These are phyloP conservation scores for Prunus padus DNA, from an alignment of 306 rosid species.

Conservation along the genomic window DNA sequence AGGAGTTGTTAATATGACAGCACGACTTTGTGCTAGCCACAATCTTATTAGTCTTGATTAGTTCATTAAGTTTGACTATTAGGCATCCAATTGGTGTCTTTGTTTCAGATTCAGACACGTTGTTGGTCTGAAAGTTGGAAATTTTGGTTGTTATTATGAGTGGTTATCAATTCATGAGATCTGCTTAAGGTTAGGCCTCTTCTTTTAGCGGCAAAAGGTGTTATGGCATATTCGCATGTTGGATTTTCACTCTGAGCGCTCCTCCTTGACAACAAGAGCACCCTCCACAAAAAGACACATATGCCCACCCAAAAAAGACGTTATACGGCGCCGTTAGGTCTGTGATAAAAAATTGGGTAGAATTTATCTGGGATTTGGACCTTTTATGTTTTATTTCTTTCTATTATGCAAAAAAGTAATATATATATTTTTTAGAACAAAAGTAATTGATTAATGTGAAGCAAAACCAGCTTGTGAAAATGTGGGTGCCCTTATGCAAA, in stretches of 20 bases:
- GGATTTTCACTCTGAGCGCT: not conserved
- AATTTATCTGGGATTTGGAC: not conserved
- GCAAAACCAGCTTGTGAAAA: not conserved
- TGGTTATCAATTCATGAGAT: not conserved
- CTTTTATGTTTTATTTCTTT: not conserved
- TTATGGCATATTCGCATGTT: not conserved
- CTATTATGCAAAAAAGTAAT: too few relatives aligned
- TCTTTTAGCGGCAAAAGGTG: not conserved
- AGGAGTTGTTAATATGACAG: not conserved
- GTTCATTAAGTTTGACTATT: conserved; percentile 3
- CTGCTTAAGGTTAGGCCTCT: not conserved
- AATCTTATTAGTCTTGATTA: not conserved
- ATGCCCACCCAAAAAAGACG: not conserved
- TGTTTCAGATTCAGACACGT: conserved; percentile 2
- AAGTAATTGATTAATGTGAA: not conserved
- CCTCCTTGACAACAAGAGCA: not conserved
- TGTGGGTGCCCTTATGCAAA: conserved; percentile 8
- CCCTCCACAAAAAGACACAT: not conserved
- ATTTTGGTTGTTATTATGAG: not conserved
- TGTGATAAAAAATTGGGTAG: not conserved
- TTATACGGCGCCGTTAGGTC: not conserved
- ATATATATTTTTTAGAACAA: too few relatives aligned
- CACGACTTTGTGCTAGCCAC: not conserved
- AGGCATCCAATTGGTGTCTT: not conserved
- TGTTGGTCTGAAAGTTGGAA: not conserved